phyloP scores from a whole-genome alignment of 345 rosid genomes.

The Linum trigynum region DNA sequence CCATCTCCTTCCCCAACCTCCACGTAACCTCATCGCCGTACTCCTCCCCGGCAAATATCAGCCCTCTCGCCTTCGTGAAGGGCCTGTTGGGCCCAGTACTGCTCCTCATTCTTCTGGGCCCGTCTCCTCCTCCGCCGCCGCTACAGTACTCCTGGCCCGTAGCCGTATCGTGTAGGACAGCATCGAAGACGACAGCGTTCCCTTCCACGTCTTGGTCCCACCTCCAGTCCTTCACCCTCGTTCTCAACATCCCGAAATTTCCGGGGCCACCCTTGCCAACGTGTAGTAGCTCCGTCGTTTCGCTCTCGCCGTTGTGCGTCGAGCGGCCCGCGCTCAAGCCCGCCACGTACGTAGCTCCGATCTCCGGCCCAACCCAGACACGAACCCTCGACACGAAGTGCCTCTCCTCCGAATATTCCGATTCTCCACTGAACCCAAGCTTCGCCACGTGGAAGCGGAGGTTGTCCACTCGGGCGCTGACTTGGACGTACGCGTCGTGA shows the following conservation, averaged over 20 bases:
- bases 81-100: slow-evolving; percentile 28
- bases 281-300: slow-evolving; percentile 35
- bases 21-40: slow-evolving; percentile 61
- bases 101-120: slow-evolving; percentile 7
- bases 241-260: slow-evolving; percentile 34
- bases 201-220: slow-evolving; percentile 81
- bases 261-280: slow-evolving; percentile 29
- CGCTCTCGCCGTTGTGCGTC: slow-evolving; percentile 40
- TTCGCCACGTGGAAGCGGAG: slow-evolving; percentile 63
- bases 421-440: slow-evolving; percentile 37
- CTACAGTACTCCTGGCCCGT: slow-evolving; percentile 32
- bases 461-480: slow-evolving; percentile 55
- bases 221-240: slow-evolving; percentile 59
- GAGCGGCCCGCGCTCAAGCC: slow-evolving; percentile 74
- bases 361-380: slow-evolving; percentile 80
- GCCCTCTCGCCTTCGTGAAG: slow-evolving; percentile 67
- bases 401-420: slow-evolving; percentile 34
- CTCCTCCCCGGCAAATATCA: slow-evolving; percentile 65
- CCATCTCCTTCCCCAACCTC: slow-evolving; percentile 84
- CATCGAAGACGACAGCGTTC: slow-evolving; percentile 64
- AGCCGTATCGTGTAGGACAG: slow-evolving; percentile 41
- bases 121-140: not conserved
- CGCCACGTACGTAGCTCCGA: slow-evolving; percentile 60
- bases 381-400: slow-evolving; percentile 54
- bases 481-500: slow-evolving; percentile 51